Evolutionary conservation across 352 stramenopile genomes (phyloP).

Genomic region (Pythium grandisporangium): DNA sequence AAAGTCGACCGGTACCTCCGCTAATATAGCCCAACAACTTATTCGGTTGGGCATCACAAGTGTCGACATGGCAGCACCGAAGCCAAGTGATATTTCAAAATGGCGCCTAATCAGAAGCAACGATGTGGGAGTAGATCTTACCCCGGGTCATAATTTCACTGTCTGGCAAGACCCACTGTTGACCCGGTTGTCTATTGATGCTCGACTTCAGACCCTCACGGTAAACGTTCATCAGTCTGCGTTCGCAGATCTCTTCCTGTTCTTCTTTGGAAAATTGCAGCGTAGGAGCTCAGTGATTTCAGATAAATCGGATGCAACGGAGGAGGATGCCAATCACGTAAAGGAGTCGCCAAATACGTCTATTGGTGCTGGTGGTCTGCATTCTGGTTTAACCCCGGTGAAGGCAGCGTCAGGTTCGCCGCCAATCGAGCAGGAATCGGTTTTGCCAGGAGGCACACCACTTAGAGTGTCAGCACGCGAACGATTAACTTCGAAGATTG

Average conservation of each 20-base stretch:
- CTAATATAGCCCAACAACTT: constrained; percentile 26
- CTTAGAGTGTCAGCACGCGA: no score
- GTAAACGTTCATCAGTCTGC: constrained; percentile 77
- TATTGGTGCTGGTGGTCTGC: no score
- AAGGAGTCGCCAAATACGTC: no score
- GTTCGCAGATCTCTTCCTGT: constrained; percentile 62
- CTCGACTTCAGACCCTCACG: constrained; percentile 50
- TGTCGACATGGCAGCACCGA: constrained; percentile 46
- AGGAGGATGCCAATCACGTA: no score
- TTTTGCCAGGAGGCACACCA: no score
- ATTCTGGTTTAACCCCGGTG: no score
- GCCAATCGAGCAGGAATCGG: no score
- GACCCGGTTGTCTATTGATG: constrained; percentile 61
- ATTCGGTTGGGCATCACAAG: constrained; percentile 72
- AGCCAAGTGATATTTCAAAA: constrained; percentile 37
- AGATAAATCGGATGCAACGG: no score
- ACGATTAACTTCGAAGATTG: constrained; percentile 15
- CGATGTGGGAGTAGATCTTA: no score
- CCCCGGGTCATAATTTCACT: constrained; percentile 14
- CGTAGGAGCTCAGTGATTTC: no score
- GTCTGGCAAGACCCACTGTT: constrained; percentile 72
- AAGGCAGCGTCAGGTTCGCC: no score
- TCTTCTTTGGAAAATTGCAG: constrained; percentile 70
- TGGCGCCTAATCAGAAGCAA: constrained; percentile 26
- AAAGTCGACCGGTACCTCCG: background rate